A percentile compares a stretch with the other conserved stretches of the same genome.
phyloP scores from a whole-genome alignment of 108 stramenopile genomes.

The Nannochloropsis oceanica region DNA sequence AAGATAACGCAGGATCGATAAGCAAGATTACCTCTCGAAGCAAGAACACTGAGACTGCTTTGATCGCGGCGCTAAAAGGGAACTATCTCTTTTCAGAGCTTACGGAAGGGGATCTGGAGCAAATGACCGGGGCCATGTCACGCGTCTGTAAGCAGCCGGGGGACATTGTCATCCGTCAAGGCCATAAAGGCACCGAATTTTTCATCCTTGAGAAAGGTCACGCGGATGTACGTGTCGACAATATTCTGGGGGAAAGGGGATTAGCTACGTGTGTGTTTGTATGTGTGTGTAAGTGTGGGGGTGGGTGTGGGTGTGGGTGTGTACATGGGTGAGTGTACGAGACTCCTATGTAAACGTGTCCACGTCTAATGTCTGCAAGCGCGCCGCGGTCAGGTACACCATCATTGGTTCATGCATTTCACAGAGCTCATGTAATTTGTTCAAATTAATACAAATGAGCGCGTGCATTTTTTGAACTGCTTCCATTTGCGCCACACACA shows the following conservation, averaged over 20 bases:
- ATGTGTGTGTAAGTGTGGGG: too few species aligned
- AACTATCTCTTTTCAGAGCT: slow-evolving; percentile 38
- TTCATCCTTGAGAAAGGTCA: slow-evolving; percentile 30
- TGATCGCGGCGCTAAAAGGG: slow-evolving; percentile 15
- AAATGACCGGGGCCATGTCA: slow-evolving; percentile 30
- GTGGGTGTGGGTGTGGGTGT: background rate
- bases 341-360: too few species aligned
- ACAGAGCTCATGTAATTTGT: too few species aligned
- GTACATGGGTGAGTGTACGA: background rate
- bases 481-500: background rate
- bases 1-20: background rate
- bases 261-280: too few species aligned
- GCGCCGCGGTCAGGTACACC: too few species aligned
- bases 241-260: background rate
- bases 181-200: slow-evolving; percentile 27
- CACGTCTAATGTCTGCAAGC: too few species aligned
- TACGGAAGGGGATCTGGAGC: slow-evolving; percentile 12
- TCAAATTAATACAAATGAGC: too few species aligned
- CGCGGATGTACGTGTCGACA: background rate
- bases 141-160: background rate
- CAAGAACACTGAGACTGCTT: background rate
- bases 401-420: too few species aligned
- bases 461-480: too few species aligned
- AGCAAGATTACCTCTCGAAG: background rate
- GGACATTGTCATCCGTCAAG: slow-evolving; percentile 31